Evolutionary conservation across 2,329 filamentous ascomycete genomes (phyloP).

Genomic region (Scytalidium lignicola): DNA sequence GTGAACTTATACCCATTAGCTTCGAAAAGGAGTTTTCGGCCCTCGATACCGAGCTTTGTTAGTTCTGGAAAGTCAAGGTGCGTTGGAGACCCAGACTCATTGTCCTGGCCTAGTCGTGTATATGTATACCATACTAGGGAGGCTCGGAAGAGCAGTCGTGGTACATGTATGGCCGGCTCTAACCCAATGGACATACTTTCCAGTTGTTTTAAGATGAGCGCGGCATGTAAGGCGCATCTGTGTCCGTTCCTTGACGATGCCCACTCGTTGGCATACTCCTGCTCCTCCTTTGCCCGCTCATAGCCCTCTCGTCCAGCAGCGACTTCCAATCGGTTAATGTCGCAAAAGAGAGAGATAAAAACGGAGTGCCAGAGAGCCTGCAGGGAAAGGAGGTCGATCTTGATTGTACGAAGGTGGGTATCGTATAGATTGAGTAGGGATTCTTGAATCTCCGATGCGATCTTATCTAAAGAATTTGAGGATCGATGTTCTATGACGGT

Average conservation of each 20-base stretch:
- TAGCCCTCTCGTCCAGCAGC: constrained; percentile 10
- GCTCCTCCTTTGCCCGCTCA: background rate
- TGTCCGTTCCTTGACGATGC: constrained; percentile 6
- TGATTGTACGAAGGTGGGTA: background rate
- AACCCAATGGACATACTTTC: constrained; percentile 7
- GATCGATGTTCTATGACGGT: background rate
- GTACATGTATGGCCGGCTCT: constrained; percentile 13
- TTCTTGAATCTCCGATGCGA: background rate
- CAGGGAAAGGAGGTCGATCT: constrained; percentile 7
- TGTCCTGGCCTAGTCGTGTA: background rate
- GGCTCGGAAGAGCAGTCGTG: constrained; percentile 10
- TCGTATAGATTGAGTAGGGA: background rate
- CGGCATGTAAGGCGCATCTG: constrained; percentile 13
- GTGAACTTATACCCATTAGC: background rate
- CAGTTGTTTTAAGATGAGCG: constrained; percentile 6
- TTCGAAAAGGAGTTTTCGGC: background rate
- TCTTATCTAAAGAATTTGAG: background rate
- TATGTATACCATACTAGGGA: constrained; percentile 1
- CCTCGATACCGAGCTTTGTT: constrained; percentile 4
- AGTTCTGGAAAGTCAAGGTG: constrained; percentile 6
- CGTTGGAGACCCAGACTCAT: background rate
- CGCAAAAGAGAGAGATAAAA: constrained; percentile 13
- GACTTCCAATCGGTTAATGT: constrained; percentile 12
- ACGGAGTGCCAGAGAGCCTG: constrained; percentile 14
- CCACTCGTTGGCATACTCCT: constrained; percentile 7